Percentiles rank a stretch among this genome's conserved stretches.
These are phyloP conservation scores for Pisolithus marmoratus DNA, from an alignment of 768 basidiomycete species.

Conservation along the genomic window DNA sequence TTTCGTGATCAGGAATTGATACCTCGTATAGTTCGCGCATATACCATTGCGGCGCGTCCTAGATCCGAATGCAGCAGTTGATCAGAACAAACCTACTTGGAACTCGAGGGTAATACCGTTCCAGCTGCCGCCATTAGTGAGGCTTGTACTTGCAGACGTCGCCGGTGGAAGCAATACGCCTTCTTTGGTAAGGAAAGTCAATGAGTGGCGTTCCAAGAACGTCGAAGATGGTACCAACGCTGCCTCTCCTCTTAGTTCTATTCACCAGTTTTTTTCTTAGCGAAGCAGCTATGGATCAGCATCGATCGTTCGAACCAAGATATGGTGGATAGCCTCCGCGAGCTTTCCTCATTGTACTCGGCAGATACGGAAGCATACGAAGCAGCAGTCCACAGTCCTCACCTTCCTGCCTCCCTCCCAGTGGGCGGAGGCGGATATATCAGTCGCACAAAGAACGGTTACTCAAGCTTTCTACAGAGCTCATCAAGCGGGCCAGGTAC, in stretches of 20 bases:
- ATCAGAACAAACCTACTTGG: conserved; percentile 56
- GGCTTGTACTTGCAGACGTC: conserved; percentile 90
- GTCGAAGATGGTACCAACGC: conserved; percentile 42
- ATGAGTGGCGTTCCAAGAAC: conserved; percentile 79
- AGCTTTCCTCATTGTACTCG: conserved; percentile 45
- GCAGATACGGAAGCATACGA: conserved; percentile 46
- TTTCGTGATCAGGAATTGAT: background rate
- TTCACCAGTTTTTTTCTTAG: conserved; percentile 29
- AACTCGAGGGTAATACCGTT: conserved; percentile 65
- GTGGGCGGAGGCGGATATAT: background rate
- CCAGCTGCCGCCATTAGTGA: conserved; percentile 74
- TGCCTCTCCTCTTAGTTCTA: background rate
- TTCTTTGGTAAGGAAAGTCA: conserved; percentile 84
- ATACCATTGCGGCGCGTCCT: conserved; percentile 35
- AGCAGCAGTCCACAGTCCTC: conserved; percentile 55
- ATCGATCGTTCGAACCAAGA: conserved; percentile 59
- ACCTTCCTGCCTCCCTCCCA: conserved; percentile 46
- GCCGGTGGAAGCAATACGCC: conserved; percentile 96
- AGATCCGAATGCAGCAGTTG: conserved; percentile 35
- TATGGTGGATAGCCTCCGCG: conserved; percentile 46
- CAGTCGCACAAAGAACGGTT: background rate
- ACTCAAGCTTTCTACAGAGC: background rate
- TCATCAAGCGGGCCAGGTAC: background rate
- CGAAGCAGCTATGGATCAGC: conserved; percentile 58
- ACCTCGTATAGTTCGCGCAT: conserved; percentile 9